Conservation (phyloP, 768 basidiomycete species). For the Pholiota conissans region DNA sequence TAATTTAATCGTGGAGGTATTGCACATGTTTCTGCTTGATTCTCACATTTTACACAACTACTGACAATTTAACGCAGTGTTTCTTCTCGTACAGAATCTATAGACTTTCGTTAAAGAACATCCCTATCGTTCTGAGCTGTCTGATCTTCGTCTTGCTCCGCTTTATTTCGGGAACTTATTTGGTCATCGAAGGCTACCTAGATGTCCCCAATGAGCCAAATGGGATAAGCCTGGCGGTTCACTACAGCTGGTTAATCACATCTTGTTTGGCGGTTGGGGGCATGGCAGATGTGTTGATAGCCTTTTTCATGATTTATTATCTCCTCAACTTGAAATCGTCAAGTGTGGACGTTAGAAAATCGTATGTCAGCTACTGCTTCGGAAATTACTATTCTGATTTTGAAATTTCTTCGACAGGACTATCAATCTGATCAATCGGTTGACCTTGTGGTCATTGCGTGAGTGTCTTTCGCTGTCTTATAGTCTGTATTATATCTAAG, state of each 20-base stretch:
- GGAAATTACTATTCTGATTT: neutral
- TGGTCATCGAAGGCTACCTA: slow-evolving; percentile 6
- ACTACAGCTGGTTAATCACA: slow-evolving; percentile 14
- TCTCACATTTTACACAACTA: neutral
- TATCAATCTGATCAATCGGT: slow-evolving; percentile 13
- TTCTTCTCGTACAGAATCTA: slow-evolving; percentile 16
- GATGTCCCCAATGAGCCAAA: slow-evolving; percentile 16
- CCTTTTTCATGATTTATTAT: slow-evolving; percentile 15
- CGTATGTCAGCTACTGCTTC: neutral
- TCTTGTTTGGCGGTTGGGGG: slow-evolving; percentile 12
- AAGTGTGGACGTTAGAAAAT: slow-evolving; percentile 8
- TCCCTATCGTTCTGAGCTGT: slow-evolving; percentile 2
- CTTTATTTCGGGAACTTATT: slow-evolving; percentile 5
- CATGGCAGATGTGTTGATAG: slow-evolving; percentile 15
- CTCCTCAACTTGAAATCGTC: slow-evolving; percentile 10
- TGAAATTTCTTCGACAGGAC: slow-evolving; percentile 5
- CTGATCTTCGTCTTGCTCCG: slow-evolving; percentile 5
- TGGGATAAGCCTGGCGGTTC: slow-evolving; percentile 2
- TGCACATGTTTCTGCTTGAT: too few species aligned
- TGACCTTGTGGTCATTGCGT: slow-evolving; percentile 17
- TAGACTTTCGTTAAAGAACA: slow-evolving; percentile 1
- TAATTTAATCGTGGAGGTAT: slow-evolving; percentile 15
- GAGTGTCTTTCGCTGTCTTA: neutral
- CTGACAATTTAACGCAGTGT: too few species aligned
- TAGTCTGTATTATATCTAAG: too few species aligned